Conservation (phyloP, 2,329 filamentous ascomycete genomes). For the Fusarium brevicatenulatum region DNA sequence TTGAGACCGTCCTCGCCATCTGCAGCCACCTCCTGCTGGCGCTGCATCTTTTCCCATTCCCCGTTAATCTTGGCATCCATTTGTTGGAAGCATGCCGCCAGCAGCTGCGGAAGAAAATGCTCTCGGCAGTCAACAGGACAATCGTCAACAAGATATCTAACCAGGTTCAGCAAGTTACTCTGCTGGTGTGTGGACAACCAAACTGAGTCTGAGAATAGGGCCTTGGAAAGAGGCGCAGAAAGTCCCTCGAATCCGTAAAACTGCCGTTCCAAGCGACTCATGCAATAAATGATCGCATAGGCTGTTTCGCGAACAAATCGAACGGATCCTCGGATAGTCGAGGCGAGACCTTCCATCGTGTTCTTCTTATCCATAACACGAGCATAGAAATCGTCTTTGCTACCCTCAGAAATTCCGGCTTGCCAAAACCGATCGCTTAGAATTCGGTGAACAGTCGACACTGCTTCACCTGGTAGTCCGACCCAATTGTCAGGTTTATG, state of each 20-base stretch:
- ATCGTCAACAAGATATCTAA: conserved; percentile 88
- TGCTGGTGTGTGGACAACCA: conserved; percentile 91
- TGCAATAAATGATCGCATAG: conserved; percentile 93
- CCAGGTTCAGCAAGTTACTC: conserved; percentile 89
- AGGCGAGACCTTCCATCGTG: conserved; percentile 93
- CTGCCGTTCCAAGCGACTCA: conserved; percentile 85
- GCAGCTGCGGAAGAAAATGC: conserved; percentile 85
- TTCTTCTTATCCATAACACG: conserved; percentile 88
- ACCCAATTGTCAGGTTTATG: conserved; percentile 89
- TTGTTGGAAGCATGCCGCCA: conserved; percentile 84
- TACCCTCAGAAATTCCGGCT: conserved; percentile 94
- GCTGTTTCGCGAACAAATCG: conserved; percentile 91
- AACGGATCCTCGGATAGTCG: conserved; percentile 88
- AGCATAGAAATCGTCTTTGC: conserved; percentile 95
- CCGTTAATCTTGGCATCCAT: conserved; percentile 87
- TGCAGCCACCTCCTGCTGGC: conserved; percentile 68
- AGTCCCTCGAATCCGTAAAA: conserved; percentile 93
- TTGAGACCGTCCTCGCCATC: conserved; percentile 81
- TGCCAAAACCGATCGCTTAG: conserved; percentile 98
- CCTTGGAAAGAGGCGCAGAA: conserved; percentile 82
- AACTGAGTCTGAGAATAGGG: conserved; percentile 84
- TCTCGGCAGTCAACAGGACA: conserved; percentile 82
- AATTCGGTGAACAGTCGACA: conserved; percentile 80
- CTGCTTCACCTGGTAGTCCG: conserved; percentile 78
- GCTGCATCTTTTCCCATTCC: conserved; percentile 85